Percentiles rank a stretch among this genome's conserved stretches.
These are phyloP conservation scores for Colletotrichum chrysophilum DNA, from an alignment of 2,329 filamentous ascomycete species.

Conservation along the genomic window DNA sequence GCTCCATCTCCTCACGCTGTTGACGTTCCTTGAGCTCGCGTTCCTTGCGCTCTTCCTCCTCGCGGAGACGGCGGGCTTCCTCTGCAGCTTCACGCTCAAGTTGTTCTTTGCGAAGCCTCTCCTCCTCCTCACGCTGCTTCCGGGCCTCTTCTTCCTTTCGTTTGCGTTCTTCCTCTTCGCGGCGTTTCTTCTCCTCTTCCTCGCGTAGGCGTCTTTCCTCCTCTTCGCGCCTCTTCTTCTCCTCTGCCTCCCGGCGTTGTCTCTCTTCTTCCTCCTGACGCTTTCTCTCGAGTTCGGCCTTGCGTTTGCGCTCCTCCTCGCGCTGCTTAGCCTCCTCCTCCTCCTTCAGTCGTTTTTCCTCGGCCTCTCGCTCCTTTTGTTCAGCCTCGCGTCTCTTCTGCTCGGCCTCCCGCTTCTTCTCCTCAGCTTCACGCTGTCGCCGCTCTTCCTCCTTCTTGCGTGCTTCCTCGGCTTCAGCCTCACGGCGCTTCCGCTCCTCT, in stretches of 20 bases:
- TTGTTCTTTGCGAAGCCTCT: slow-evolving; percentile 48
- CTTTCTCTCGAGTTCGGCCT: slow-evolving; percentile 27
- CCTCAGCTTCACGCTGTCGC: slow-evolving; percentile 19
- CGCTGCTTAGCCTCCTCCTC: slow-evolving; percentile 31
- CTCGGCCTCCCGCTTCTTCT: slow-evolving; percentile 21
- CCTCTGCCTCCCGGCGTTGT: slow-evolving; percentile 26
- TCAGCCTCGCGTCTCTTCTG: slow-evolving; percentile 27
- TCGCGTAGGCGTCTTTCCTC: slow-evolving; percentile 35
- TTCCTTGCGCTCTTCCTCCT: slow-evolving; percentile 58
- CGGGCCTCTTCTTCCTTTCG: slow-evolving; percentile 41
- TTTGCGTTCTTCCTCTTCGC: slow-evolving; percentile 42
- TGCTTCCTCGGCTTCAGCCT: slow-evolving; percentile 35
- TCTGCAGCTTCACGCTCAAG: slow-evolving; percentile 53
- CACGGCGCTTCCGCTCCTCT: slow-evolving; percentile 30
- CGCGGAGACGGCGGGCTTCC: slow-evolving; percentile 53
- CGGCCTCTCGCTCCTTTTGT: slow-evolving; percentile 40
- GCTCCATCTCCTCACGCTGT: slow-evolving; percentile 51
- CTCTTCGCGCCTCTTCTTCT: slow-evolving; percentile 33
- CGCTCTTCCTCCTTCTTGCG: slow-evolving; percentile 33
- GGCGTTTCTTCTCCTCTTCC: slow-evolving; percentile 40
- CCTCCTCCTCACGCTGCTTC: slow-evolving; percentile 49
- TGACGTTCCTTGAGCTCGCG: slow-evolving; percentile 51
- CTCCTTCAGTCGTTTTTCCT: slow-evolving; percentile 37
- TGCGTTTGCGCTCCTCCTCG: slow-evolving; percentile 35
- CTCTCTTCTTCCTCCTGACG: slow-evolving; percentile 26